Base-by-base conservation (phyloP, 1,284 basidiomycete species). In the Golubevia pallescens region DNA sequence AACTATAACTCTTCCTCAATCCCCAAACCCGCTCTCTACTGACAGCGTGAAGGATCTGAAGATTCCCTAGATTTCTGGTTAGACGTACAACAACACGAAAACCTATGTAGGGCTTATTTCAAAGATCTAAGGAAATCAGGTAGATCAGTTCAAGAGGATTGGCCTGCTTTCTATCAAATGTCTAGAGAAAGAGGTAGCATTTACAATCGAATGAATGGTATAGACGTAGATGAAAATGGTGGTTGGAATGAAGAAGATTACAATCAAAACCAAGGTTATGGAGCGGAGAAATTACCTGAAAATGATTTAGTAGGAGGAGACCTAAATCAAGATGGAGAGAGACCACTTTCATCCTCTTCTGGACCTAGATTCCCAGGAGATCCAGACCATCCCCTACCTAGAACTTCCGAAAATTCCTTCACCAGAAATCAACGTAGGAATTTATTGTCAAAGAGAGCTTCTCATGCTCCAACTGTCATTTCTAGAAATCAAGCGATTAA, bases 1-100 rank as follows among this genome's bases (percentile, higher is more conserved):
- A 6, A 5, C 58, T 20, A 10, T 54, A 54, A 61, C 58, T 24
- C 63, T n/a, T 24, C 53, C 53, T 14, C 14, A 58, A 52, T 62
- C 61, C n/a, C 19, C 60, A 38, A 58, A 58, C 24, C 56, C 60
- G 60, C 87, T 88, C 70, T 97, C n/a, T 95, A 85, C 88, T 97
- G 53, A 38, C 94, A 98, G 85, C 90, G 95, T 52, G 95, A 97
- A 87, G 92, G 93, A 38, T 91, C 93, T 63, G 95, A 97, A 85
- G 95, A 98, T 85, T 93, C 95, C 54, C 88, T 99, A 60, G 96
- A 98, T 86, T 99, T 99, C 80, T 99, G 95, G 95, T 90, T 99
- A 38, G 96, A 99, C 83, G 96, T 98, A 1, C 94, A 97, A 80
- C 96, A 98, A 87, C 96, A 99, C 86, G 97, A 98, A 87, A 97